Base-by-base conservation (phyloP, 306 rosid genomes). In the Lotus japonicus region DNA sequence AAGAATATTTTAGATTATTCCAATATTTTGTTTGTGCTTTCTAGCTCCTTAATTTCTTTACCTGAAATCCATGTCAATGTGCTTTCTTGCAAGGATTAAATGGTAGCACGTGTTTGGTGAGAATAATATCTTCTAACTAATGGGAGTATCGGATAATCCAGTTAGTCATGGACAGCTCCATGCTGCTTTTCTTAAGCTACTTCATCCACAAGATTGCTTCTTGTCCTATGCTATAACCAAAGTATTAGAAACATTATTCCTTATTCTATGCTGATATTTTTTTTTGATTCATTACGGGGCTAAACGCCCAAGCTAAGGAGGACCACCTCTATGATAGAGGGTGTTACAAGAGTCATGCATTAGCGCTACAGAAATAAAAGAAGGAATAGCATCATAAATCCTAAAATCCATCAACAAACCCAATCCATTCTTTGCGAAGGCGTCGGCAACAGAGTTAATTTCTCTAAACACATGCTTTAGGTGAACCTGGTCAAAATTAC, bases 61-160 rank as follows among this genome's bases (percentile, higher is more conserved):
- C 13, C 23, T 36, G 12, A 36, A 50, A 38, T 56, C 58, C 7
- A 2, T 53, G 2, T 60, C 5, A 44, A 14, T 31, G 41, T 33
- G 35, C 49, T 56, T 69, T 55, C 64, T 43, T 62, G 73, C 62
- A 35, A 60, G 71, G 61, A 26, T 66, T 79, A 46, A 66, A 59
- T 60, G 55, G 66, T 52, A 19, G 66, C 52, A 61, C 28, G 73
- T 69, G 66, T 74, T 75, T 43, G 70, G 77, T 63, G 44, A 74
- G 70, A 79, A 52, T 33, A 38, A 26, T 41, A 42, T 10, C 69
- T 58, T 60, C 2, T 39, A 51, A 38, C 2, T 64, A 56, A 36
- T 52, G 9, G 14, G 8, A 38, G 57, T 26, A 58, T 41, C 18
- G 14, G 8, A 38, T 46, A 39, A 58, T 41, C 18, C 45, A 26